phyloP scores from a whole-genome alignment of 2,329 filamentous ascomycete genomes.

The Ceratocystis alfenasii region DNA sequence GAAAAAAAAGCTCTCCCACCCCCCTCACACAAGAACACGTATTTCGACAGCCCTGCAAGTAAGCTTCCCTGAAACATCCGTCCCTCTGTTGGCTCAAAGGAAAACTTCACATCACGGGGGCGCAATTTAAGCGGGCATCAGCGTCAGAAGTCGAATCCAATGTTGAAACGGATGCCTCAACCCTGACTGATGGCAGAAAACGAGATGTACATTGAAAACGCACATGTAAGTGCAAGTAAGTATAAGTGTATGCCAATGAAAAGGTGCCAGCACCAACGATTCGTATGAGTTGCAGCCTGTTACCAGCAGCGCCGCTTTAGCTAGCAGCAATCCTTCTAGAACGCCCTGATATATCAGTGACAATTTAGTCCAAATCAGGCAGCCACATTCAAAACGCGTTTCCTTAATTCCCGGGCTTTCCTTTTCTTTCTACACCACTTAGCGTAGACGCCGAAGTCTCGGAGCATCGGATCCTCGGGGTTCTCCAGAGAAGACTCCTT shows the following conservation, averaged over 20 bases:
- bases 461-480: slow-evolving; percentile 1
- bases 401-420: neutral
- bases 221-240: neutral
- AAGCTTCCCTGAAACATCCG: too few relatives aligned
- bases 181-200: neutral
- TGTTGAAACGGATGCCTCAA: neutral
- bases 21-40: neutral
- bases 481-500: neutral
- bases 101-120: too few relatives aligned
- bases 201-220: neutral
- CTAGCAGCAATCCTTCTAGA: neutral
- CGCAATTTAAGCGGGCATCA: too few relatives aligned
- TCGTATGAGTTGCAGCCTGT: neutral
- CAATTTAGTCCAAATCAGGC: neutral
- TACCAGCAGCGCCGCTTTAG: too few relatives aligned
- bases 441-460: neutral
- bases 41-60: too few relatives aligned
- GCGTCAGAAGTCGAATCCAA: too few relatives aligned
- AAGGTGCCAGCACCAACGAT: neutral
- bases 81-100: too few relatives aligned
- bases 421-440: neutral
- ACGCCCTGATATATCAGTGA: neutral
- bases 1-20: neutral
- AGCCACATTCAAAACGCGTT: neutral
- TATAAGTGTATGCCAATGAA: neutral